Evolutionary conservation across 2,329 filamentous ascomycete genomes (phyloP), one percentile per base, ranked within the genome.

Genomic region (Cytospora leucostoma): DNA sequence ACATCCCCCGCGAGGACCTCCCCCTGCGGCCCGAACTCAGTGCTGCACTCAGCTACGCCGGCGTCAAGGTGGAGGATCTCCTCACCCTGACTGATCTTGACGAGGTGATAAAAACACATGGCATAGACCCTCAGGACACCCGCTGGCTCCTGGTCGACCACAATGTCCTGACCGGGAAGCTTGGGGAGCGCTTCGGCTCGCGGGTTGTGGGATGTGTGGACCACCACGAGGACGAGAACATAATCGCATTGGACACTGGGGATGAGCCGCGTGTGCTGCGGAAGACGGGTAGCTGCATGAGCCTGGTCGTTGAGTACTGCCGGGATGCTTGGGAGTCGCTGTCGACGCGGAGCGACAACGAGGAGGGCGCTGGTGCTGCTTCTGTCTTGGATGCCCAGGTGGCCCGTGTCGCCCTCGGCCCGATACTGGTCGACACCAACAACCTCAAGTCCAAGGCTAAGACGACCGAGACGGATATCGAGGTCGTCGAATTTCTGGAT

Each of bases 71-170:
- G 2, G 77, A 78, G 7, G 87, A 93, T 66, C 79, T 95, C 0
- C 81, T 93, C 62, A 93, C 82, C 11, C 73, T 85, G 15, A 79
- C 78, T 4, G 79, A 82, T n/a, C 77, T 84, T 0, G 79, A 80
- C 1, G 69, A 35, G 68, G 70, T 50, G 53, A 53, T 53, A 12
- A 37, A 38, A 8, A 15, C 54, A 35, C 67, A 69, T 4, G 75
- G 71, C 49, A 72, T 89, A 12, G 69, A 74, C 0, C 79, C 85
- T 0, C 79, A 82, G 33, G 82, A 85, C 54, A 88, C 89, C 1
- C 79, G 78, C 56, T 93, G 89, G 89, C 76, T 92, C 19, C 79
- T 95, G 1, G 90, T 95, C 4, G 91, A 95, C 75, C 92, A 95
- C 78, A 95, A 95, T 72, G 82, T 79, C 0, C 78, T 92, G 55